These are phyloP conservation scores for Phyllosticta citriasiana DNA, from an alignment of 2,329 filamentous ascomycete genomes.

Conservation along the genomic window DNA sequence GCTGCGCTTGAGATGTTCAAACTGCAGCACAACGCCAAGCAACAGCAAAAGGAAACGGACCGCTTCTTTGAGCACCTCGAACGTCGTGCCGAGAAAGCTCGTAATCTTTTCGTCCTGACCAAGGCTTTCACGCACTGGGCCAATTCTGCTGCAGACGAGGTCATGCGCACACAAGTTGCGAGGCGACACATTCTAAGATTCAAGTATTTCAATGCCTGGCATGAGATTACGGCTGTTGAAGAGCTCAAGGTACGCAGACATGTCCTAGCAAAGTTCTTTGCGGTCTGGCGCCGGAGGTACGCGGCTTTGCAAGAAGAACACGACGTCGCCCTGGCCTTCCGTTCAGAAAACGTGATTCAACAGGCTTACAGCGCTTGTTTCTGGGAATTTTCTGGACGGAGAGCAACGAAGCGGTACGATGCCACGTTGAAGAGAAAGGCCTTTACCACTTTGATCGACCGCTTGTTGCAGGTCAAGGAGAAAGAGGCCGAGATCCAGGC, in stretches of 20 bases:
- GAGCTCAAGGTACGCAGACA: slow-evolving; percentile 44
- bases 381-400: slow-evolving; percentile 25
- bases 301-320: slow-evolving; percentile 27
- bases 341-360: slow-evolving; percentile 24
- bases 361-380: slow-evolving; percentile 27
- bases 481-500: slow-evolving; percentile 14
- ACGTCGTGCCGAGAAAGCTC: slow-evolving; percentile 50
- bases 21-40: neutral
- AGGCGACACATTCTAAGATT: slow-evolving; percentile 60
- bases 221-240: slow-evolving; percentile 53
- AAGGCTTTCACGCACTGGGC: slow-evolving; percentile 63
- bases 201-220: slow-evolving; percentile 61
- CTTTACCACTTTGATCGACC: slow-evolving; percentile 21
- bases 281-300: slow-evolving; percentile 40
- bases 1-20: slow-evolving; percentile 10
- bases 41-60: slow-evolving; percentile 2
- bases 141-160: slow-evolving; percentile 52
- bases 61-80: slow-evolving; percentile 47
- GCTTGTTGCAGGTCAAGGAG: slow-evolving; percentile 18
- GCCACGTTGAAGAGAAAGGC: slow-evolving; percentile 18
- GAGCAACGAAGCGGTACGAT: slow-evolving; percentile 25
- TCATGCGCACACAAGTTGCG: slow-evolving; percentile 56
- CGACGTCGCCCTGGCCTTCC: slow-evolving; percentile 19
- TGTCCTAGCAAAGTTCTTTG: slow-evolving; percentile 44
- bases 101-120: slow-evolving; percentile 54